These are phyloP conservation scores for Microdochium paspali DNA, from an alignment of 2,329 filamentous ascomycete species.

Conservation along the genomic window DNA sequence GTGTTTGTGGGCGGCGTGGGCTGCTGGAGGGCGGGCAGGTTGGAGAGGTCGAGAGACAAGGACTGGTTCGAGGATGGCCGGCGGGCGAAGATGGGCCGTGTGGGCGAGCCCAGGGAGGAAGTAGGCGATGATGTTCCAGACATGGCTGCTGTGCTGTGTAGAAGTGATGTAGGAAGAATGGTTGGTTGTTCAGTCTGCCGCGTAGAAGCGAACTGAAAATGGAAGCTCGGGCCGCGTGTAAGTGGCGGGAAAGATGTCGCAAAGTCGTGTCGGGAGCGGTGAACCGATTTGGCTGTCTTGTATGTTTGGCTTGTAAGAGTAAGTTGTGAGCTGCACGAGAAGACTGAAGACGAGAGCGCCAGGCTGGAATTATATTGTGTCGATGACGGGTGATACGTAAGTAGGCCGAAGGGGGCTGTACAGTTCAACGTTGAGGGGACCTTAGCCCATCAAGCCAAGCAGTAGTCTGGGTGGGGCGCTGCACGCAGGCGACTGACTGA, in stretches of 20 bases:
- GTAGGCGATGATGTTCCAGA: conserved; percentile 14
- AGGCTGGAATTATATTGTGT: neutral
- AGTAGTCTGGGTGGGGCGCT: neutral
- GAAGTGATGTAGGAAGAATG: neutral
- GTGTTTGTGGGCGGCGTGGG: conserved; percentile 77
- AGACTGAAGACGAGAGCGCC: neutral
- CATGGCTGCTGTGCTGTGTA: conserved; percentile 10
- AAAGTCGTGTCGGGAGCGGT: neutral
- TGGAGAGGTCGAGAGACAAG: conserved; percentile 65
- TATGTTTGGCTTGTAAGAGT: neutral
- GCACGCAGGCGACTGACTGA: neutral
- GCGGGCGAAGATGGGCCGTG: conserved; percentile 22
- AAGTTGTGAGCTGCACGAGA: neutral
- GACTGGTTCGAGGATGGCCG: conserved; percentile 35
- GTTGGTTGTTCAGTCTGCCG: no score
- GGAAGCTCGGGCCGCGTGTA: neutral
- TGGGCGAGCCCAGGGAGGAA: conserved; percentile 15
- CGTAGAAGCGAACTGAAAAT: no score
- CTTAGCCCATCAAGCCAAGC: no score
- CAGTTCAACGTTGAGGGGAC: no score
- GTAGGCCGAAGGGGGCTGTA: neutral
- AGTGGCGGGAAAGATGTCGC: neutral
- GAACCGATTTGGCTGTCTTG: neutral
- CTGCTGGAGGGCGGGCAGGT: conserved; percentile 57
- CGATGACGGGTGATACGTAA: no score